Base-by-base conservation (phyloP, 192 early-diverging fungal genomes). In the Gonapodya prolifera region DNA sequence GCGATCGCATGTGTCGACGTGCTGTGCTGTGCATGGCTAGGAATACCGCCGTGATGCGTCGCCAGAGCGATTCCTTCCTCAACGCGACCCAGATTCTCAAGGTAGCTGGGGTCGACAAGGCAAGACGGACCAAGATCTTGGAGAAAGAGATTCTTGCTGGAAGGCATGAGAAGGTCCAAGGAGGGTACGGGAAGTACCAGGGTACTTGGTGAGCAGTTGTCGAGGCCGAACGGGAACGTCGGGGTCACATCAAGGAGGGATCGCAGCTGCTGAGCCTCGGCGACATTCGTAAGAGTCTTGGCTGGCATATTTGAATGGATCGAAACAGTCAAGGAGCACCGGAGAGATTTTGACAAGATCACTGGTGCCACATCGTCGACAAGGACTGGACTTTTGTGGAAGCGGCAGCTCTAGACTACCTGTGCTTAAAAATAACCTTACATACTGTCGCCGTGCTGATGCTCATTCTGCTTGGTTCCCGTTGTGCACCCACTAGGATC, bases 31-130 rank as follows among this genome's bases (percentile, higher is more conserved):
- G 45, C 45, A n/a, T 69, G n/a, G 13, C n/a, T 29, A 73, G 71
- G 28, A 73, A 83, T 69, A 81, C 89, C 0, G 91, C 91, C 0
- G 88, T 93, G 18, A 93, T 93, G 92, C 80, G 91, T 29, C 79
- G 92, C 78, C 87, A 89, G 74, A 86, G 88, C 1, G 98, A 99
- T 81, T 92, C 91, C 16, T 98, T 90, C 82, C 84, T 99, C 61
- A 99, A 99, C 82, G 96, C 96, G 17, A 99, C 98, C 0, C 98
- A 99, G 83, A 93, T 99, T 75, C 87, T 99, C 30, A 99, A 99
- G 83, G 96, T 98, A 0, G 98, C 96, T 1, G 90, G 91, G 2
- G 91, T 99, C 70, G 95, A 97, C 75, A 98, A 98, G 86, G 91
- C 91, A 1, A 89, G 90, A 80, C 85, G 98, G 69, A 96, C 95